Base-by-base conservation (phyloP, 2,329 filamentous ascomycete species). In the Penicillium occitanis region DNA sequence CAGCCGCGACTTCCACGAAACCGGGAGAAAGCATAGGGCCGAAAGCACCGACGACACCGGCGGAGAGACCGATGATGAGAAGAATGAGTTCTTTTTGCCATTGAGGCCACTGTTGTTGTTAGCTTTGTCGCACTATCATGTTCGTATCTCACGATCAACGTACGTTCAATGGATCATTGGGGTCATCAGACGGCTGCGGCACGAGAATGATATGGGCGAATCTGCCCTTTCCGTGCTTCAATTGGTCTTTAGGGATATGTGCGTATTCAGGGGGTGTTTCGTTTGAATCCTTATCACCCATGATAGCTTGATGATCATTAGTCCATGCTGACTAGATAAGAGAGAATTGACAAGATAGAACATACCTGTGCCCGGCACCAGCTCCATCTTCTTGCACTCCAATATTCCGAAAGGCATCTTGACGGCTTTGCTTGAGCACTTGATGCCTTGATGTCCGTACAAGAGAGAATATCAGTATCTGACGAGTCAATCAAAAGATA, bases 401-500 rank as follows among this genome's bases (percentile, higher is more conserved):
- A 66, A 44, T 37, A 66, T 66, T 44, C 64, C 64, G 44, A 66
- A 66, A 14, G 64, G 64, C 64, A 66, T 66, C 40, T 28, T 62
- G 64, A 37, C 51, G 8, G 51, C 8, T 35, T 35, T 37, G n/a
- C 51, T 57, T 57, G 30, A 30, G 50, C 28, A 53, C 19, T 53
- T 11, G 28, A 64, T 57, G 33, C 30, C 17, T 55, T 17, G 7
- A 8, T 42, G 25, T 37, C 7, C 13, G 13, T 42, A 30, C 5
- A 44, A 17, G 14, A 53, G 4, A 37, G 5, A 3, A 19, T 57
- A 22, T 7, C 17, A 35, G n/a, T 8, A 33, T 8, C 7, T 30
- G 48, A 28, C 22, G 28, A 8, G 13, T 51, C 48, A 51, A 51
- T 17, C 6, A 28, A 30, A 55, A 35, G 28, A 5, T 14, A 30